Base-by-base conservation (phyloP, 139 green algal species). In the Cymbomonas tetramitiformis region DNA sequence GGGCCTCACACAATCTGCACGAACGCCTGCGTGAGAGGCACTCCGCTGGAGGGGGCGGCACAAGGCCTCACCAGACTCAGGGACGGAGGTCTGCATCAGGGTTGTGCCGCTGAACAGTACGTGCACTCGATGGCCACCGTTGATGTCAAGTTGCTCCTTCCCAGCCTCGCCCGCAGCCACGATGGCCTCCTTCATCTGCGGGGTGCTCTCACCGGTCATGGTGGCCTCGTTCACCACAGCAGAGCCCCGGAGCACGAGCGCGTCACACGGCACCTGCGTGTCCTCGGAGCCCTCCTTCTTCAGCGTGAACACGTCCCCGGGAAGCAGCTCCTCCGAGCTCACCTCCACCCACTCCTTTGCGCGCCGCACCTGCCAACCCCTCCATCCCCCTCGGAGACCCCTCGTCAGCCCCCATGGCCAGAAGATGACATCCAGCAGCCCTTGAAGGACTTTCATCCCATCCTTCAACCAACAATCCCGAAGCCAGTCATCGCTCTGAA, bases 201-300 rank as follows among this genome's bases (percentile, higher is more conserved):
- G 63, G 1, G 64, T 44, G 46, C 19, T 50, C 39, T 70, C 63
- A 6, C 63, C 63, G 1, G 63, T 70, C 26, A 70, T 51, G 0
- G 39, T 56, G 1, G 54, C 44, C 30, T 70, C 63, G 53, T 70
- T 70, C 25, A 70, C 56, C 3, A 70, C 56, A 10, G 63, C 54
- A 21, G 43, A 44, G 19, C 63, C 63, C 7, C 24, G 9, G 10
- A 70, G 46, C 7, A 70, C 24, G 25, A 70, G 25, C 38, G 38
- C 54, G 39, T 70, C 63, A 29, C 46, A 64, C 19, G 63, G 63
- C n/a, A 70, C 41, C 6, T 38, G 12, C 18, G 38, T 58, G 24
- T 51, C 50, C 25, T 8, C 50, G 5, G 21, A 50, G 5, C 30
- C 43, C 1, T 5, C 5, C 7, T 32, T n/a, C 43, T 47, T 39